Conservation (phyloP, 306 rosid species). For the Leucaena leucocephala region DNA sequence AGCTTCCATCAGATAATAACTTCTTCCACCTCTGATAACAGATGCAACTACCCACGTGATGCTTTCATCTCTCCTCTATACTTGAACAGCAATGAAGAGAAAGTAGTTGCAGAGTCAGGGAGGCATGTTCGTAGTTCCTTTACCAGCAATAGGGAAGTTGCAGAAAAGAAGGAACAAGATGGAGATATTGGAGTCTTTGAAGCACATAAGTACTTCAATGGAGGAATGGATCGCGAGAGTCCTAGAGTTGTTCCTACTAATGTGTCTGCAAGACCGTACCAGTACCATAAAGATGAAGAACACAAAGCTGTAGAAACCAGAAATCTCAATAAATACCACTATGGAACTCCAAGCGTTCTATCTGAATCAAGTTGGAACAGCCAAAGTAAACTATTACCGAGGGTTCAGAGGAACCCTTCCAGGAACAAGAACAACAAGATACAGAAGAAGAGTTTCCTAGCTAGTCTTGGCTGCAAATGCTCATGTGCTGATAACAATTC, state of each 20-base stretch:
- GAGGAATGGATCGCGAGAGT: constrained; percentile 41
- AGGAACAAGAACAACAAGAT: constrained; percentile 31
- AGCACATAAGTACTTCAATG: constrained; percentile 93
- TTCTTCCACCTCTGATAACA: constrained; percentile 26
- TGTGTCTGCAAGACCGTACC: constrained; percentile 34
- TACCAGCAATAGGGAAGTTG: constrained; percentile 7
- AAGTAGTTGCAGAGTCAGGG: constrained; percentile 36
- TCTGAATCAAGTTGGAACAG: constrained; percentile 83
- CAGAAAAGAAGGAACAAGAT: constrained; percentile 45
- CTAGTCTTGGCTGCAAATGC: constrained; percentile 63
- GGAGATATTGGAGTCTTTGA: constrained; percentile 88
- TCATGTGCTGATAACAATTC: constrained; percentile 68
- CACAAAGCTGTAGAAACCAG: constrained; percentile 28
- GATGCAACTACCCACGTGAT: constrained; percentile 30
- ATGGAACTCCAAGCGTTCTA: constrained; percentile 65
- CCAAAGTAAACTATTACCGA: constrained; percentile 59
- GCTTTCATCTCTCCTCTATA: constrained; percentile 49
- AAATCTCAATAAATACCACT: constrained; percentile 37
- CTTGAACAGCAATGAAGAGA: constrained; percentile 41
- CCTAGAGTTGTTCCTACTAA: constrained; percentile 34
- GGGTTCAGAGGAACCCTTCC: constrained; percentile 27
- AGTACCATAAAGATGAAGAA: constrained; percentile 38
- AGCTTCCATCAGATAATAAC: constrained; percentile 42
- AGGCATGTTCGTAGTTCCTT: constrained; percentile 24
- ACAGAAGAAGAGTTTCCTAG: constrained; percentile 52